Evolutionary conservation across 306 rosid genomes (phyloP), one percentile per base, ranked within the genome.

Genomic region (Inga laurina): DNA sequence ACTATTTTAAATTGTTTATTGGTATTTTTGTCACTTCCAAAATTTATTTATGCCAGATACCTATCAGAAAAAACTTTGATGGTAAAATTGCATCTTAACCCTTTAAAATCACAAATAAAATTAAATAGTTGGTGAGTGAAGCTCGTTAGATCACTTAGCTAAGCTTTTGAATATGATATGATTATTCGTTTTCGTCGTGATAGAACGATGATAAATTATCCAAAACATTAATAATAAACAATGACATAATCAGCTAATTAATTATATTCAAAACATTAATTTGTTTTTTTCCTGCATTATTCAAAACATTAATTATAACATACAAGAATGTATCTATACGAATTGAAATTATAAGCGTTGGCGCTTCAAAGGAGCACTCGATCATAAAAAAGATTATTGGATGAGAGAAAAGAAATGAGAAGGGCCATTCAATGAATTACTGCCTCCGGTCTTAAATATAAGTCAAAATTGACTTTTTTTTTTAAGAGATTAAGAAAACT

Each of bases 1-100:
- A 6, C 8, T 0, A 39, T 39, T 39, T 39, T 39, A 39, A 39
- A 39, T 39, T 39, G 0, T 39, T 39, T 6, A 6, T 6, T 39
- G 1, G 1, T 39, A 39, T 39, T 39, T 39, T 39, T 39, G 0
- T 0, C 0, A 0, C 0, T 5, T 39, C 8, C 43, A 39, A 39
- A 39, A 39, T 7, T 5, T 39, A 6, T 39, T 39, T 6, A 6
- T 6, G 8, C 0, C 8, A 39, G 1, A 39, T 0, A 39, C 1
- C 6, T 1, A 39, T 6, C 7, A 1, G 1, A 5, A 37, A 37
- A 37, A 37, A 37, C 41, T 37, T 37, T 37, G 1, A 5, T 6
- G 8, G 1, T 39, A 39, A 39, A 6, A 39, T 39, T 1, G 1
- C 8, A 39, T 1, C 43, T 39, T 39, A 39, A 39, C 7, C 41